A percentile compares a stretch with the other conserved stretches of the same genome.
phyloP scores from a whole-genome alignment of 2,329 filamentous ascomycete species.

The Zarea fungicola region DNA sequence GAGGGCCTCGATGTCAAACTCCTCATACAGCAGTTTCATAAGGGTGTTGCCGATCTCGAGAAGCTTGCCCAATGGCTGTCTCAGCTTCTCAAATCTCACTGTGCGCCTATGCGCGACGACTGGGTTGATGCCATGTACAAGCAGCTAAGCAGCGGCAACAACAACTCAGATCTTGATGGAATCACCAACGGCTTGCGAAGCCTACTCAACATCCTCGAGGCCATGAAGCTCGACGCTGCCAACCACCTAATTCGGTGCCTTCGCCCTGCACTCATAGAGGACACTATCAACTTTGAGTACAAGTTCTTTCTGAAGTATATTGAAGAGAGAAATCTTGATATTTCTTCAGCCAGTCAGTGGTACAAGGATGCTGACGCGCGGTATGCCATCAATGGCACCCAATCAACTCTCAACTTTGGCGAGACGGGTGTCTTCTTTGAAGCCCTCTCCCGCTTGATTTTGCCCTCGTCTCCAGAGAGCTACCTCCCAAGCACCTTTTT shows the following conservation, averaged over 20 bases:
- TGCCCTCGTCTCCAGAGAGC: constrained; percentile 46
- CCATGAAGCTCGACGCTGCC: constrained; percentile 96
- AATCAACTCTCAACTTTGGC: constrained; percentile 42
- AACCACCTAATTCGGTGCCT: constrained; percentile 94
- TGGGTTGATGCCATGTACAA: constrained; percentile 88
- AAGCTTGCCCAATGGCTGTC: constrained; percentile 81
- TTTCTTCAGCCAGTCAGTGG: constrained; percentile 58
- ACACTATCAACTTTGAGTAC: constrained; percentile 85
- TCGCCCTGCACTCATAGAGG: constrained; percentile 78
- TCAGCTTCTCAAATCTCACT: constrained; percentile 82
- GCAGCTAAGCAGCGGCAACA: constrained; percentile 69
- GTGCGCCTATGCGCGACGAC: constrained; percentile 90
- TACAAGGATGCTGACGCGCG: constrained; percentile 47
- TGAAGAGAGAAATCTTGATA: constrained; percentile 53
- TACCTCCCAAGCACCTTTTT: constrained; percentile 55
- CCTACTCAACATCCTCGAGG: constrained; percentile 79
- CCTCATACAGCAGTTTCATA: constrained; percentile 87
- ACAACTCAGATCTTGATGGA: constrained; percentile 61
- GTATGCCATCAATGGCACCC: constrained; percentile 29
- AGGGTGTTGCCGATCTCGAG: constrained; percentile 78
- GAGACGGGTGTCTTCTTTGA: constrained; percentile 58
- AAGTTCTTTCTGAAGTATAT: constrained; percentile 80
- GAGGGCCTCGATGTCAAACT: constrained; percentile 81
- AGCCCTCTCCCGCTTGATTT: constrained; percentile 48
- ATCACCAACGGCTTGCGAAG: constrained; percentile 76